phyloP scores from a whole-genome alignment of 768 basidiomycete genomes.

The Naganishia randhawae region DNA sequence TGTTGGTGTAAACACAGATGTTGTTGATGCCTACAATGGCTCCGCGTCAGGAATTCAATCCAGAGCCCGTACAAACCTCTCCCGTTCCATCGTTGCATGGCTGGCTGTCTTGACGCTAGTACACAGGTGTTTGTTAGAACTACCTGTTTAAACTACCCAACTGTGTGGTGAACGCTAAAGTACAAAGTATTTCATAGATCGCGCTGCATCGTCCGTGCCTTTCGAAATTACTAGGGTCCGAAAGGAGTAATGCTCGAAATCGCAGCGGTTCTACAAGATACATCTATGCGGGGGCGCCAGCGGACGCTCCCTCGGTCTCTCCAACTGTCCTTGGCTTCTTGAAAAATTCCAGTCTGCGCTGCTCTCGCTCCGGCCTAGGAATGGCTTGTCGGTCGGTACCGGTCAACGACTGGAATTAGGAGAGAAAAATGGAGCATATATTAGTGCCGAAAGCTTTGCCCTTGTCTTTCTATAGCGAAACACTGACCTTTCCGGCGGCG shows the following conservation, averaged over 20 bases:
- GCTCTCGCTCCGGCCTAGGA: constrained; percentile 57
- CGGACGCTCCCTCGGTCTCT: background rate
- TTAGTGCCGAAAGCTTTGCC: constrained; percentile 46
- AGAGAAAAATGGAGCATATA: constrained; percentile 23
- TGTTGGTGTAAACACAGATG: no score
- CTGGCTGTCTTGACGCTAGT: no score
- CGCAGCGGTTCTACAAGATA: background rate
- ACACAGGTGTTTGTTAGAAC: no score
- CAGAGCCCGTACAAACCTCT: no score
- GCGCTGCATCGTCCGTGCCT: background rate
- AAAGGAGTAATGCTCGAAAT: background rate
- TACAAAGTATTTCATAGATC: constrained; percentile 3
- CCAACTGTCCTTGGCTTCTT: constrained; percentile 55
- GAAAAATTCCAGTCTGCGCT: constrained; percentile 75
- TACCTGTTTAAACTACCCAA: background rate
- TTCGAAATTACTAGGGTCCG: background rate
- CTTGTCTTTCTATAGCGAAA: constrained; percentile 44
- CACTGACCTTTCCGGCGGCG: constrained; percentile 61
- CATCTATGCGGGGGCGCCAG: background rate
- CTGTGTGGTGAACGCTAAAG: background rate
- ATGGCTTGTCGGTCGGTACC: constrained; percentile 41
- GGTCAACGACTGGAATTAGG: constrained; percentile 40
- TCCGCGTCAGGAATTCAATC: no score
- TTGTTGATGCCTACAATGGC: no score
- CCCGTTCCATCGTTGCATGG: no score